Percentiles rank a stretch among this genome's conserved stretches.
phyloP scores from a whole-genome alignment of 225 moss, liverwort and hornwort species.

The Sphagnum contortum region DNA sequence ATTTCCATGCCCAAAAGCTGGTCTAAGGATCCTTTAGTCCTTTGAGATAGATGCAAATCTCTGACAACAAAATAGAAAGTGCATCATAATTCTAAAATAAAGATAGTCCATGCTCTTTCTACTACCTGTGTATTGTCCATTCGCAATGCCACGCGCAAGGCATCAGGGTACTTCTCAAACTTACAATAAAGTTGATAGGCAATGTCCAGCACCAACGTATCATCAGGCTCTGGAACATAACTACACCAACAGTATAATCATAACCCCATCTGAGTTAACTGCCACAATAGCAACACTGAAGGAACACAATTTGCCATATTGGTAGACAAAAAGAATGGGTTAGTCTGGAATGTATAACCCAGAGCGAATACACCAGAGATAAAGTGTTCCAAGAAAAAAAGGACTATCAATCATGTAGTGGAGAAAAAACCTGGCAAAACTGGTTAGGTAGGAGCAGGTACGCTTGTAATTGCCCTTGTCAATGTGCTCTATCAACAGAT shows the following conservation, averaged over 20 bases:
- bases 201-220: conserved; percentile 77
- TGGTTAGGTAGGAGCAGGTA: conserved; percentile 91
- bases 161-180: conserved; percentile 89
- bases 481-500: conserved; percentile 76
- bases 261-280: neutral
- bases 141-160: conserved; percentile 82
- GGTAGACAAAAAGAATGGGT: neutral
- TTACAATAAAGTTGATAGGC: conserved; percentile 90
- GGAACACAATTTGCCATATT: neutral
- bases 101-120: too few relatives aligned
- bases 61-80: too few relatives aligned
- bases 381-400: too few relatives aligned
- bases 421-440: conserved; percentile 62
- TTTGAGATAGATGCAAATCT: too few relatives aligned
- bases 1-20: too few relatives aligned
- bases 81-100: too few relatives aligned
- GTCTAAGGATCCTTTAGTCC: too few relatives aligned
- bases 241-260: conserved; percentile 26
- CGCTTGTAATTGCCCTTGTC: conserved; percentile 94
- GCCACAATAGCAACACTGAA: neutral
- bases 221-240: conserved; percentile 96
- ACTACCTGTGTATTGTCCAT: conserved; percentile 81
- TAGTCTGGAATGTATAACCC: neutral
- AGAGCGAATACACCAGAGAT: neutral
- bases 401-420: too few relatives aligned